Conservation (phyloP, 352 stramenopile species). For the Phytophthora colocasiae region DNA sequence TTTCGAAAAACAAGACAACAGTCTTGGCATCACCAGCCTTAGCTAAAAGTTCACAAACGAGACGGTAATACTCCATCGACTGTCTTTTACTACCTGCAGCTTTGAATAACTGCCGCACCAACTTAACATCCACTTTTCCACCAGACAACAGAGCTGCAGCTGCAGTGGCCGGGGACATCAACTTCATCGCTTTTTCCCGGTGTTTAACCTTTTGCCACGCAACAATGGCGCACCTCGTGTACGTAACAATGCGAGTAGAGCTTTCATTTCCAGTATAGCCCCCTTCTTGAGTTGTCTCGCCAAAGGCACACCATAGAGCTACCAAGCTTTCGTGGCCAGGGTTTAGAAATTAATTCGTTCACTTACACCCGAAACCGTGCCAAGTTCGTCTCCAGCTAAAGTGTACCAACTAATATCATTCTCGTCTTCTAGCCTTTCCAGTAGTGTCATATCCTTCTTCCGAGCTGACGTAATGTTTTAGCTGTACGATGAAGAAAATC, state of each 20-base stretch:
- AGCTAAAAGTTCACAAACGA: slow-evolving; percentile 2
- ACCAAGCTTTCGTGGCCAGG: background rate
- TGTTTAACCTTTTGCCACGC: background rate
- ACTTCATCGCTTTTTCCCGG: slow-evolving; percentile 3
- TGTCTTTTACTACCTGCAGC: background rate
- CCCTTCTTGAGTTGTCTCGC: background rate
- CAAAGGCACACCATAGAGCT: background rate
- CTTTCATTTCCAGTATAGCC: background rate
- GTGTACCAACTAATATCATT: background rate
- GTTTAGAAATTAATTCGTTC: background rate
- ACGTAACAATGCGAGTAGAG: background rate
- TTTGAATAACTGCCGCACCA: slow-evolving; percentile 9
- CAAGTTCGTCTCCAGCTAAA: background rate
- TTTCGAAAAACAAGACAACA: background rate
- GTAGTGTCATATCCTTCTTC: background rate
- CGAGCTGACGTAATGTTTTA: background rate
- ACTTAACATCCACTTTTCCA: background rate
- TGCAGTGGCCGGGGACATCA: slow-evolving; percentile 11
- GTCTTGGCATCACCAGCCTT: background rate
- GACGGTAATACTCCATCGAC: slow-evolving; percentile 6
- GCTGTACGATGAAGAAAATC: background rate
- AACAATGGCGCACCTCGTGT: background rate
- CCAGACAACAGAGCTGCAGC: background rate
- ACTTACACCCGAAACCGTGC: background rate
- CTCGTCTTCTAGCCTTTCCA: background rate